Conservation (phyloP, 108 stramenopile species). For the Skeletonema grethae region DNA sequence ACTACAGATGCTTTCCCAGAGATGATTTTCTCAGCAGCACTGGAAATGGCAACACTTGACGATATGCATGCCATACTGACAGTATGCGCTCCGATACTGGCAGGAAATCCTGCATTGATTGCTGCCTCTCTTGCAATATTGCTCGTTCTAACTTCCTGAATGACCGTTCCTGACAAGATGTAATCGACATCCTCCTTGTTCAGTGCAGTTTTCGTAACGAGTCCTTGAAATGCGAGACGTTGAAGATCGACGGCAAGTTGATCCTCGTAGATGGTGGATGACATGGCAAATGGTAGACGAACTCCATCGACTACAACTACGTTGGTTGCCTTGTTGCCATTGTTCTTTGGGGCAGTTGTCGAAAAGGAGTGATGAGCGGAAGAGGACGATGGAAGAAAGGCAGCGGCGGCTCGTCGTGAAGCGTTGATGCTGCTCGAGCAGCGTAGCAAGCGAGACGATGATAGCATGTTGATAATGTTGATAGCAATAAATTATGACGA, state of each 20-base stretch:
- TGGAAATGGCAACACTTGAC: constrained; percentile 92
- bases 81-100: constrained; percentile 91
- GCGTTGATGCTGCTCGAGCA: not conserved
- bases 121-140: constrained; percentile 97
- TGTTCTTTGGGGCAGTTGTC: not conserved
- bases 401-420: not conserved
- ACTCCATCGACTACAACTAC: constrained; percentile 96
- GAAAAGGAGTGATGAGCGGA: constrained; percentile 23
- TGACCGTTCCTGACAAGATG: constrained; percentile 92
- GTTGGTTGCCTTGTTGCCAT: constrained; percentile 41
- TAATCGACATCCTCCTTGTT: constrained; percentile 91
- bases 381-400: constrained; percentile 2
- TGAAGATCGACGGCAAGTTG: constrained; percentile 95
- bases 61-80: constrained; percentile 96
- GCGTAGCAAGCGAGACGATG: not conserved
- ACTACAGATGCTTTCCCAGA: constrained; percentile 92
- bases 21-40: constrained; percentile 93
- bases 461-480: not conserved
- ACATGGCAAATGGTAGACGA: constrained; percentile 92
- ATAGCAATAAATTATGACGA: not conserved
- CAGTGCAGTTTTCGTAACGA: constrained; percentile 93
- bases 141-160: constrained; percentile 91
- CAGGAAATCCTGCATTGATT: constrained; percentile 95
- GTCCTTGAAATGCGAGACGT: constrained; percentile 90
- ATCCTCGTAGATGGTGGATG: constrained; percentile 93